phyloP scores from a whole-genome alignment of 495 filamentous ascomycete species.

The Cladorrhinum samala region DNA sequence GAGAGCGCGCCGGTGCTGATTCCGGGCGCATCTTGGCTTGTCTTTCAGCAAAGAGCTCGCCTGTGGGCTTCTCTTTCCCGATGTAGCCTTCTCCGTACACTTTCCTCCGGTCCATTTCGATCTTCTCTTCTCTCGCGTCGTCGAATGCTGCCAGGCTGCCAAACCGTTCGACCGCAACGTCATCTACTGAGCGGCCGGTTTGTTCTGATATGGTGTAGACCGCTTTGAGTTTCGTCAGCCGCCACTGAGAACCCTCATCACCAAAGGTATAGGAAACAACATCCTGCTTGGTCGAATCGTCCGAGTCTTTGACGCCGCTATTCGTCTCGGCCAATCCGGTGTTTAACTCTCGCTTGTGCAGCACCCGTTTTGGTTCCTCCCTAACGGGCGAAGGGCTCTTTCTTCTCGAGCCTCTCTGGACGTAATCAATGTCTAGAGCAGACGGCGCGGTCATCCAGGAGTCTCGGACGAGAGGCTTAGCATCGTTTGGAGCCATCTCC shows the following conservation, averaged over 20 bases:
- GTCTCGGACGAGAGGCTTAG: conserved; percentile 49
- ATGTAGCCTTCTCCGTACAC: conserved; percentile 83
- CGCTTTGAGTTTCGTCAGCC: conserved; percentile 87
- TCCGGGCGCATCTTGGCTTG: conserved; percentile 17
- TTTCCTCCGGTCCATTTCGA: conserved; percentile 78
- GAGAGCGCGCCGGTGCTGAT: not conserved
- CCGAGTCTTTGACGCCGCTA: not conserved
- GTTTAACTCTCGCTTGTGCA: conserved; percentile 80
- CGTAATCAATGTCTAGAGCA: conserved; percentile 76
- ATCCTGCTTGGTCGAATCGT: conserved; percentile 30
- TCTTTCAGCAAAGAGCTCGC: conserved; percentile 77
- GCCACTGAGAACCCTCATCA: conserved; percentile 83
- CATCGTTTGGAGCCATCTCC: conserved; percentile 29
- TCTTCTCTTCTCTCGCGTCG: conserved; percentile 88
- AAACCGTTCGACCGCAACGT: conserved; percentile 73
- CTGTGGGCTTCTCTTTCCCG: conserved; percentile 80
- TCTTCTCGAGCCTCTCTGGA: conserved; percentile 55
- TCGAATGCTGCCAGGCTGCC: conserved; percentile 82
- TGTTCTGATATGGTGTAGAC: conserved; percentile 78
- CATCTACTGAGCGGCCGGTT: conserved; percentile 62
- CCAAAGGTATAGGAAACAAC: conserved; percentile 82
- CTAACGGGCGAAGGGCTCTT: conserved; percentile 47
- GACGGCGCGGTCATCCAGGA: conserved; percentile 93
- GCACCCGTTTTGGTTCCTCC: conserved; percentile 65
- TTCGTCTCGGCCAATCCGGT: conserved; percentile 52